Evolutionary conservation across 2,329 filamentous ascomycete species (phyloP).

Genomic region (Fusarium tanahbumbuense): DNA sequence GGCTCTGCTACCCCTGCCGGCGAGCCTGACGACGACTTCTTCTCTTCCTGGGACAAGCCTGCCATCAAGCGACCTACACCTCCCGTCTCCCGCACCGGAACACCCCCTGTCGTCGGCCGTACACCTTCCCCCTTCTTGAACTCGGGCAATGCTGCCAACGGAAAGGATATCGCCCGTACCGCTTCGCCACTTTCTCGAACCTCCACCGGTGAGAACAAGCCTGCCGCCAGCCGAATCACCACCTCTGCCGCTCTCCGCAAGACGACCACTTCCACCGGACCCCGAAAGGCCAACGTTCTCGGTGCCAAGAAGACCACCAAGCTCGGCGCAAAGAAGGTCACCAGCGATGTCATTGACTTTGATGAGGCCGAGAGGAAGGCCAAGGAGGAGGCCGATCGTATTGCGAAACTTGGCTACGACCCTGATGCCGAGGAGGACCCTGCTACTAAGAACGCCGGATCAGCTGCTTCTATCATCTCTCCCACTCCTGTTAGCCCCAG

Average conservation of each 20-base stretch:
- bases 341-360: constrained; percentile 86
- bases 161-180: constrained; percentile 79
- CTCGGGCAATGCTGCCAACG: constrained; percentile 76
- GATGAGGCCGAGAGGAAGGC: constrained; percentile 97
- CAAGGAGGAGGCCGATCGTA: constrained; percentile 95
- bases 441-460: constrained; percentile 59
- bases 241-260: constrained; percentile 87
- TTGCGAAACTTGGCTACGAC: constrained; percentile 95
- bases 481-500: constrained; percentile 80
- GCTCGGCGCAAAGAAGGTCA: constrained; percentile 93
- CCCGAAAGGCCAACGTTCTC: constrained; percentile 87
- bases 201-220: constrained; percentile 64
- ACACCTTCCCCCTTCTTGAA: constrained; percentile 92
- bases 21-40: constrained; percentile 95
- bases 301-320: constrained; percentile 85
- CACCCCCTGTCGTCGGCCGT: constrained; percentile 82
- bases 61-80: constrained; percentile 96
- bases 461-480: constrained; percentile 72
- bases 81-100: constrained; percentile 88
- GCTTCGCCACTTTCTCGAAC: constrained; percentile 82
- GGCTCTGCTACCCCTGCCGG: constrained; percentile 80
- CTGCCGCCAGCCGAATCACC: constrained; percentile 77
- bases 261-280: constrained; percentile 69
- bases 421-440: constrained; percentile 82
- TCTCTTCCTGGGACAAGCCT: constrained; percentile 98